phyloP scores from a whole-genome alignment of 2,329 filamentous ascomycete species.

The Cladosporium sp. region DNA sequence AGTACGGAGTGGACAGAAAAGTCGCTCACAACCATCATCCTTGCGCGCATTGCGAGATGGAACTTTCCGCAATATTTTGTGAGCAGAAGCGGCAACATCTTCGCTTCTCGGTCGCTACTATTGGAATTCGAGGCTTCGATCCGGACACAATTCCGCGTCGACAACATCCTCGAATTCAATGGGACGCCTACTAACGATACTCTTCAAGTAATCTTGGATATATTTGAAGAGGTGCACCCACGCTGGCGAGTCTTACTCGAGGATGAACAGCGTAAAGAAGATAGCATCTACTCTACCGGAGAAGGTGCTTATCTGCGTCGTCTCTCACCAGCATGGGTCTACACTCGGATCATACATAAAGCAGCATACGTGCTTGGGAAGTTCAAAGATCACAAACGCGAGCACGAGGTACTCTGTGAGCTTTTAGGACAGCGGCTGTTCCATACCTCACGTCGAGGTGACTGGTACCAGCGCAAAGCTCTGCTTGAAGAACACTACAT shows the following conservation, averaged over 20 bases:
- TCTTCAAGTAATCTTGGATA: conserved; percentile 63
- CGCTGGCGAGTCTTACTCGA: conserved; percentile 72
- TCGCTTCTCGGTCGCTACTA: conserved; percentile 67
- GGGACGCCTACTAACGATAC: conserved; percentile 63
- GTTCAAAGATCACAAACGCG: conserved; percentile 72
- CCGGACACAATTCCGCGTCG: conserved; percentile 74
- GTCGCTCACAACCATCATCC: conserved; percentile 87
- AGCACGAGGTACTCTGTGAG: conserved; percentile 69
- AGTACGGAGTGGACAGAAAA: conserved; percentile 98
- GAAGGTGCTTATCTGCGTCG: conserved; percentile 86
- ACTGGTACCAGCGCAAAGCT: conserved; percentile 95
- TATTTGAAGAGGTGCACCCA: conserved; percentile 70
- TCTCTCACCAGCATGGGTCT: conserved; percentile 88
- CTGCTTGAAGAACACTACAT: conserved; percentile 95
- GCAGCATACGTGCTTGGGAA: conserved; percentile 73
- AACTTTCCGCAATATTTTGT: conserved; percentile 91
- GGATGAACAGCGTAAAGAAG: conserved; percentile 75
- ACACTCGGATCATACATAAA: conserved; percentile 90
- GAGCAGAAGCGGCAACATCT: conserved; percentile 84
- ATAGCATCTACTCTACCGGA: conserved; percentile 69
- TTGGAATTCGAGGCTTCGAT: conserved; percentile 88
- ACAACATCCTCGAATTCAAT: conserved; percentile 75
- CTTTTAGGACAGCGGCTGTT: conserved; percentile 79
- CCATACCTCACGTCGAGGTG: conserved; percentile 75
- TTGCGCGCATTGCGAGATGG: conserved; percentile 80